A percentile compares a stretch with the other conserved stretches of the same genome.
Conservation (phyloP, 2,329 filamentous ascomycete species). For the Botrytis medusae region DNA sequence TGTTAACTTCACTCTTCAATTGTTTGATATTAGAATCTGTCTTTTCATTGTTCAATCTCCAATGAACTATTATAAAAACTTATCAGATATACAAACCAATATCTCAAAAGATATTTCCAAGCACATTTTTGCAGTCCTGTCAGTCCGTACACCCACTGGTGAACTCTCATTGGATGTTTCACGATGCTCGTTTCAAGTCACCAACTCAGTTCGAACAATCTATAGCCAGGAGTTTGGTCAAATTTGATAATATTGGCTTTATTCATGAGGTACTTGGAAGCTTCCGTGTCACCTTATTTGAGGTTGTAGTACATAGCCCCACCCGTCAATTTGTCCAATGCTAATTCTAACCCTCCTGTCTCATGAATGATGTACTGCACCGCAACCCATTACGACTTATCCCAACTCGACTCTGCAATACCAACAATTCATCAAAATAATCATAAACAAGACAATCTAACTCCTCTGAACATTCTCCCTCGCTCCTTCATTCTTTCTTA, state of each 20-base stretch:
- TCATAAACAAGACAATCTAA: neutral
- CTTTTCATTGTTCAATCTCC: no score
- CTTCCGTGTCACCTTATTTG: neutral
- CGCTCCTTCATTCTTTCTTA: slow-evolving; percentile 1
- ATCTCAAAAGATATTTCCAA: no score
- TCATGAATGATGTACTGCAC: neutral
- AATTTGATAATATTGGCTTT: neutral
- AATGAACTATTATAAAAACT: no score
- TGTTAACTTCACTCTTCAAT: no score
- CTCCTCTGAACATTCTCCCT: neutral
- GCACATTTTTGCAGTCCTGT: no score
- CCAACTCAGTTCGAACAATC: neutral
- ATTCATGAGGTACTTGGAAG: neutral
- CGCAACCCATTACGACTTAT: neutral
- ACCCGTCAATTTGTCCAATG: neutral
- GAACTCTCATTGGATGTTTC: neutral
- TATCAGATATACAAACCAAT: no score
- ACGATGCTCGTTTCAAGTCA: neutral
- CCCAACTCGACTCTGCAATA: neutral
- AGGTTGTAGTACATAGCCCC: neutral
- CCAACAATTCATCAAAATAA: neutral
- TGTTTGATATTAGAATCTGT: no score
- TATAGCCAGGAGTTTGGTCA: neutral
- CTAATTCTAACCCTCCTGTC: neutral
- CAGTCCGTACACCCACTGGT: no score